Percentiles rank a stretch among this genome's conserved stretches.
phyloP scores from a whole-genome alignment of 2,329 filamentous ascomycete species.

The Rhynchosporium secalis region DNA sequence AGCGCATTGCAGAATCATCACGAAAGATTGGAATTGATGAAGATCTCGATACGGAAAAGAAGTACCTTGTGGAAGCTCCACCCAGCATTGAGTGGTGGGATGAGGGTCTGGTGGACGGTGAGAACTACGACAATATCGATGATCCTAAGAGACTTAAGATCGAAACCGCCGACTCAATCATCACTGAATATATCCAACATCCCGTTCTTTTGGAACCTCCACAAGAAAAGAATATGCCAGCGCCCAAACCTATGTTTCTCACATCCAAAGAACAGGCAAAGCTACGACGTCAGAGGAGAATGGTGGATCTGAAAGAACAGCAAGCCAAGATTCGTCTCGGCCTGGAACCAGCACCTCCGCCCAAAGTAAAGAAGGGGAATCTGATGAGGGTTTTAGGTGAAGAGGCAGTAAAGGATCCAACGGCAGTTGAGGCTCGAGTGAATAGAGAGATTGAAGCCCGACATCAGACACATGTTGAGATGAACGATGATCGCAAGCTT shows the following conservation, averaged over 20 bases:
- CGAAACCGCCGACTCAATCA: constrained; percentile 75
- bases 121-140: constrained; percentile 71
- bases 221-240: constrained; percentile 78
- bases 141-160: constrained; percentile 69
- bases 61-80: constrained; percentile 79
- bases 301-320: constrained; percentile 91
- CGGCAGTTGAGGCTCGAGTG: constrained; percentile 91
- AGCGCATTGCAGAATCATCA: constrained; percentile 81
- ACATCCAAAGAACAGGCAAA: constrained; percentile 91
- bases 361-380: constrained; percentile 96
- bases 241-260: constrained; percentile 86
- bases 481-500: constrained; percentile 83
- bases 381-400: constrained; percentile 96
- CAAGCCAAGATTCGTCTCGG: constrained; percentile 95
- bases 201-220: constrained; percentile 88
- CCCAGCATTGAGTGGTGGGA: constrained; percentile 98
- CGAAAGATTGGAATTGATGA: constrained; percentile 93
- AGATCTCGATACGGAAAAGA: constrained; percentile 83
- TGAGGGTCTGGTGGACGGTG: constrained; percentile 76
- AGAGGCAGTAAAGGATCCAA: constrained; percentile 85
- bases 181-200: constrained; percentile 90
- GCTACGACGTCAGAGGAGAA: constrained; percentile 81
- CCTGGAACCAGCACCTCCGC: constrained; percentile 83
- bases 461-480: constrained; percentile 70
- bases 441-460: constrained; percentile 91